Evolutionary conservation across 441 rosid species (phyloP).

Genomic region (Breynia disticha): DNA sequence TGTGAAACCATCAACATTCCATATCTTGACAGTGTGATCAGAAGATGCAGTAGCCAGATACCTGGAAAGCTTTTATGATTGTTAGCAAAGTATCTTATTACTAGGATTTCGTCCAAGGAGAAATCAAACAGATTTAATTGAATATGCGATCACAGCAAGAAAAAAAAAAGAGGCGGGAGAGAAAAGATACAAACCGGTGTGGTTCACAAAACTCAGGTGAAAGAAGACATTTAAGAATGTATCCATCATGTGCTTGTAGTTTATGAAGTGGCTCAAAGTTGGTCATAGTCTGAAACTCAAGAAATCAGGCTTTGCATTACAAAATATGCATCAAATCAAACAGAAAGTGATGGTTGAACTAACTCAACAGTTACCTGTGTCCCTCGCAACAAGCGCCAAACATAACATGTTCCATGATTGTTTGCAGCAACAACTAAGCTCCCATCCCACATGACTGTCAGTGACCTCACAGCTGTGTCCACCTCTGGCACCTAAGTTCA

Average conservation of each 20-base stretch:
- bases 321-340: slow-evolving; percentile 11
- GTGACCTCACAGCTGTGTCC: slow-evolving; percentile 79
- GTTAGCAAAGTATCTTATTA: background rate
- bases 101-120: no score
- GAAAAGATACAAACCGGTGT: slow-evolving; percentile 38
- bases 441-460: slow-evolving; percentile 93
- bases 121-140: no score
- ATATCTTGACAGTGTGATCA: slow-evolving; percentile 89
- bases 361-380: slow-evolving; percentile 35
- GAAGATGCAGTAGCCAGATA: slow-evolving; percentile 95
- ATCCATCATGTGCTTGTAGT: slow-evolving; percentile 79
- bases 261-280: slow-evolving; percentile 95
- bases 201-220: slow-evolving; percentile 82
- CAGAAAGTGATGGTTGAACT: slow-evolving; percentile 2
- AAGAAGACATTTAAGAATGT: slow-evolving; percentile 89
- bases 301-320: slow-evolving; percentile 1
- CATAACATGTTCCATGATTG: no score
- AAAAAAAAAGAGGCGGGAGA: background rate
- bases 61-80: slow-evolving; percentile 24
- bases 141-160: background rate
- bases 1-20: slow-evolving; percentile 98
- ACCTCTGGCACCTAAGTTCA: slow-evolving; percentile 80
- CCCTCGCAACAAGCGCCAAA: slow-evolving; percentile 67
- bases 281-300: slow-evolving; percentile 64
- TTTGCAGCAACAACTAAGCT: no score